These are phyloP conservation scores for Sparassis latifolia DNA, from an alignment of 1,284 basidiomycete genomes.

Conservation along the genomic window DNA sequence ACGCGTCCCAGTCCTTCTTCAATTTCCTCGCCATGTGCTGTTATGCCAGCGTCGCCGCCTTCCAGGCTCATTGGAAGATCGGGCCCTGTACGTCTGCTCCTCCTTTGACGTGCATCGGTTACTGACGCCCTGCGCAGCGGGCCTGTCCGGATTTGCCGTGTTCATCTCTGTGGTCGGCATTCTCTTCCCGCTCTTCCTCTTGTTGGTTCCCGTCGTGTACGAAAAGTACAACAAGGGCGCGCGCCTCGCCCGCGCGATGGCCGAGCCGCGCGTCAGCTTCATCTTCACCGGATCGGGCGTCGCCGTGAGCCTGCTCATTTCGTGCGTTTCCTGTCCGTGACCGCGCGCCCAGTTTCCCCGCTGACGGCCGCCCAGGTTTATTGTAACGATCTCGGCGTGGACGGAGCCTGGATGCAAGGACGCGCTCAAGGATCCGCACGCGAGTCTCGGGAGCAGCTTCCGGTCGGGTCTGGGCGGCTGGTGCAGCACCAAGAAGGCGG, in stretches of 20 bases:
- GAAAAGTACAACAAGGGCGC: slow-evolving; percentile 80
- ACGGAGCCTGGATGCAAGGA: slow-evolving; percentile 84
- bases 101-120: background rate
- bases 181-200: slow-evolving; percentile 62
- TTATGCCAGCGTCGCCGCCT: slow-evolving; percentile 79
- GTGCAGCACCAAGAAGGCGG: slow-evolving; percentile 89
- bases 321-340: slow-evolving; percentile 38
- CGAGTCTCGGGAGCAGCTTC: slow-evolving; percentile 60
- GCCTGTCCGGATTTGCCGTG: slow-evolving; percentile 79
- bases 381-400: slow-evolving; percentile 69
- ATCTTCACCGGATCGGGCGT: slow-evolving; percentile 71
- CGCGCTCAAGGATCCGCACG: slow-evolving; percentile 52
- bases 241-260: slow-evolving; percentile 70
- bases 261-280: slow-evolving; percentile 74
- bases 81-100: slow-evolving; percentile 69
- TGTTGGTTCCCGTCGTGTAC: slow-evolving; percentile 75
- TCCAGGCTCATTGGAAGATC: slow-evolving; percentile 77
- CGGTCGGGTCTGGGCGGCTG: slow-evolving; percentile 64
- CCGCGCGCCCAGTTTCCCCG: too few relatives aligned
- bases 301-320: slow-evolving; percentile 61
- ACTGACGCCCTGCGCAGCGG: slow-evolving; percentile 44
- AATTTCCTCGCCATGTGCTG: slow-evolving; percentile 85
- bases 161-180: slow-evolving; percentile 71
- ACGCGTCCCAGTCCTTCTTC: slow-evolving; percentile 77
- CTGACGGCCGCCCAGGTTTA: slow-evolving; percentile 41